Evolutionary conservation across 805 yeast species (phyloP).

Genomic region (Lachancea nothofagi): DNA sequence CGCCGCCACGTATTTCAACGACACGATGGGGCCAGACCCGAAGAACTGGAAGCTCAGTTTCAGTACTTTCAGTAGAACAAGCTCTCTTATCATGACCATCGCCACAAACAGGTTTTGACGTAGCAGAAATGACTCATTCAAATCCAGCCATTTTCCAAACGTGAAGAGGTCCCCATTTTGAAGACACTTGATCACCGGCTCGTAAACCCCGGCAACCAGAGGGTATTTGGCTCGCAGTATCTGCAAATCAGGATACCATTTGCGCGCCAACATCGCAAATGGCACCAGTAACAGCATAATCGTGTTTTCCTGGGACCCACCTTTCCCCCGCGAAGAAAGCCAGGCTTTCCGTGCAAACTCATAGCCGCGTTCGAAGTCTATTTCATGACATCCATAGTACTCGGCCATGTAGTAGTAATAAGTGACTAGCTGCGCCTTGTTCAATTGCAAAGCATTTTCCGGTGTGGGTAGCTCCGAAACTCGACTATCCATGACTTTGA

Average conservation of each 20-base stretch:
- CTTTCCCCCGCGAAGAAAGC: slow-evolving; percentile 15
- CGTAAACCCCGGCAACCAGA: slow-evolving; percentile 38
- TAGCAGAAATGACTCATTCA: slow-evolving; percentile 47
- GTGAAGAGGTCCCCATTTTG: slow-evolving; percentile 48
- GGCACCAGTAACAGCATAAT: slow-evolving; percentile 64
- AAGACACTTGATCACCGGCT: slow-evolving; percentile 45
- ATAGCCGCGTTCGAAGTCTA: slow-evolving; percentile 49
- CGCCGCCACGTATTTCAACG: slow-evolving; percentile 12
- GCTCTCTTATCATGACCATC: slow-evolving; percentile 45
- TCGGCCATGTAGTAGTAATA: slow-evolving; percentile 68
- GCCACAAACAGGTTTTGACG: slow-evolving; percentile 56
- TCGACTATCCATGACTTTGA: slow-evolving; percentile 50
- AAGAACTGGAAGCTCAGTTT: slow-evolving; percentile 31
- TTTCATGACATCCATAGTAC: slow-evolving; percentile 54
- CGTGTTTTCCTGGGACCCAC: slow-evolving; percentile 21
- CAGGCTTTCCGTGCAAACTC: slow-evolving; percentile 47
- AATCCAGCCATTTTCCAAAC: slow-evolving; percentile 43
- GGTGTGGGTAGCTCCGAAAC: slow-evolving; percentile 45
- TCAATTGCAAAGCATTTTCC: slow-evolving; percentile 27
- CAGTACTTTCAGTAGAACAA: slow-evolving; percentile 48
- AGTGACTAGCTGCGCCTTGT: slow-evolving; percentile 50
- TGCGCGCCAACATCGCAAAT: slow-evolving; percentile 45
- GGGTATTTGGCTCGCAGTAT: slow-evolving; percentile 41
- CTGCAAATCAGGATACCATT: slow-evolving; percentile 41
- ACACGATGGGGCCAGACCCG: slow-evolving; percentile 16